phyloP scores from a whole-genome alignment of 306 rosid genomes.

The Glycine soja region DNA sequence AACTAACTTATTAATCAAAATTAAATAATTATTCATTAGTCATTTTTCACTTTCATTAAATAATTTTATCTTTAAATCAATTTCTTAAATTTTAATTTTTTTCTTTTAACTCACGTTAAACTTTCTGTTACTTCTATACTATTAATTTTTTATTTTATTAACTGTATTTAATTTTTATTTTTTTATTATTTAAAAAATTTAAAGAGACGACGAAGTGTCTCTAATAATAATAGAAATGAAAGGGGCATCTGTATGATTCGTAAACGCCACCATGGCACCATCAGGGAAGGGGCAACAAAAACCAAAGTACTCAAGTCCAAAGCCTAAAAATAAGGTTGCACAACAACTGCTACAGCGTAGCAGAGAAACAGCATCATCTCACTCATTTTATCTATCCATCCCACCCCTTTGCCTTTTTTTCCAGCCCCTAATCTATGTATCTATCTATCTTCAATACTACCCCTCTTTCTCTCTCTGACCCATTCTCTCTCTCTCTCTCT shows the following conservation, averaged over 20 bases:
- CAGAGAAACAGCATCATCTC: slow-evolving; percentile 54
- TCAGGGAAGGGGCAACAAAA: slow-evolving; percentile 25
- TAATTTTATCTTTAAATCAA: too few relatives aligned
- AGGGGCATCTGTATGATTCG: slow-evolving; percentile 14
- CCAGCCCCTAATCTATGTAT: slow-evolving; percentile 43
- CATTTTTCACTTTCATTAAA: too few relatives aligned
- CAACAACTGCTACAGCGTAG: slow-evolving; percentile 58
- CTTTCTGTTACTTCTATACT: too few relatives aligned
- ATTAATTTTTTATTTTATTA: too few relatives aligned
- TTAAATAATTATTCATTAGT: too few relatives aligned
- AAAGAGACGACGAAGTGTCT: too few relatives aligned
- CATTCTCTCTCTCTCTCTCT: slow-evolving; percentile 53
- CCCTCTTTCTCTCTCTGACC: slow-evolving; percentile 37
- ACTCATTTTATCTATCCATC: slow-evolving; percentile 11
- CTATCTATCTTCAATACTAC: slow-evolving; percentile 17
- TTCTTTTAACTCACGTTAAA: too few relatives aligned
- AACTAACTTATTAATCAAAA: too few relatives aligned
- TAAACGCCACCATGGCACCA: slow-evolving; percentile 46
- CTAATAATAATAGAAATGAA: not conserved
- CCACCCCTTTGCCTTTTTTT: slow-evolving; percentile 38
- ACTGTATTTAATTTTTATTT: too few relatives aligned
- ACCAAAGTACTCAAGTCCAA: slow-evolving; percentile 25
- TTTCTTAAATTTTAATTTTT: too few relatives aligned
- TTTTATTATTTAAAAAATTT: too few relatives aligned
- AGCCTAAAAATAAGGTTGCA: slow-evolving; percentile 63